Conservation (phyloP, 1,284 basidiomycete species). For the Sanguinoderma infundibulare region DNA sequence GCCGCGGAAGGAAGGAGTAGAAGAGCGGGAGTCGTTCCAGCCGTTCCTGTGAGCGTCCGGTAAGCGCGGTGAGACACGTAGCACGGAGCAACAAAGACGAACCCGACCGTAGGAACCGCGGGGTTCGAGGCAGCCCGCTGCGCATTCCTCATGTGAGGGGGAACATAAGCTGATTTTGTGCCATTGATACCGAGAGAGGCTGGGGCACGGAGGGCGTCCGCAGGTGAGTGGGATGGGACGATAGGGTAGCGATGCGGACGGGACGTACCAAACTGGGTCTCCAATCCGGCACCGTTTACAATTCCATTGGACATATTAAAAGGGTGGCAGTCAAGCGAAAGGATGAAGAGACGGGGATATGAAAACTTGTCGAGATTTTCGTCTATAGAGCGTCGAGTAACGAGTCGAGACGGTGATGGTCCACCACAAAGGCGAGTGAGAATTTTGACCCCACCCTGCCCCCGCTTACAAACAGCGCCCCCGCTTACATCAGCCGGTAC, state of each 20-base stretch:
- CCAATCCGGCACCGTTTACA: slow-evolving; percentile 82
- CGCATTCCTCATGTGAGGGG: slow-evolving; percentile 86
- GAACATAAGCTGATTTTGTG: slow-evolving; percentile 86
- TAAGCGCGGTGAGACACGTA: slow-evolving; percentile 24
- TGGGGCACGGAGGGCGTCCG: slow-evolving; percentile 27
- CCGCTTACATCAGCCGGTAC: slow-evolving; percentile 24
- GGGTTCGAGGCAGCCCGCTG: slow-evolving; percentile 78
- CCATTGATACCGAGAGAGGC: slow-evolving; percentile 76
- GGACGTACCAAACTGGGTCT: slow-evolving; percentile 80
- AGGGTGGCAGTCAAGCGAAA: slow-evolving; percentile 32
- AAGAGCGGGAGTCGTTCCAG: slow-evolving; percentile 74
- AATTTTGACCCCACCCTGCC: slow-evolving; percentile 27
- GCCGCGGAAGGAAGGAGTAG: slow-evolving; percentile 58
- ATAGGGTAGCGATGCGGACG: slow-evolving; percentile 20
- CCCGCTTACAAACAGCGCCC: slow-evolving; percentile 31
- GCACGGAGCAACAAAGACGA: slow-evolving; percentile 27
- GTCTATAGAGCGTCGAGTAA: slow-evolving; percentile 37
- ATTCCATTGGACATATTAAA: slow-evolving; percentile 88
- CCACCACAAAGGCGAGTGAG: slow-evolving; percentile 41
- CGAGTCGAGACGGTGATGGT: slow-evolving; percentile 40
- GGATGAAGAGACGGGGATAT: slow-evolving; percentile 25
- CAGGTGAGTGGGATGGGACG: slow-evolving; percentile 22
- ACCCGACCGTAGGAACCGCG: slow-evolving; percentile 53
- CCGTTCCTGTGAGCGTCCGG: slow-evolving; percentile 50
- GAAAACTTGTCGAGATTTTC: slow-evolving; percentile 31